Conservation (phyloP, 495 filamentous ascomycete species). For the Xanthoparmelia taractica region DNA sequence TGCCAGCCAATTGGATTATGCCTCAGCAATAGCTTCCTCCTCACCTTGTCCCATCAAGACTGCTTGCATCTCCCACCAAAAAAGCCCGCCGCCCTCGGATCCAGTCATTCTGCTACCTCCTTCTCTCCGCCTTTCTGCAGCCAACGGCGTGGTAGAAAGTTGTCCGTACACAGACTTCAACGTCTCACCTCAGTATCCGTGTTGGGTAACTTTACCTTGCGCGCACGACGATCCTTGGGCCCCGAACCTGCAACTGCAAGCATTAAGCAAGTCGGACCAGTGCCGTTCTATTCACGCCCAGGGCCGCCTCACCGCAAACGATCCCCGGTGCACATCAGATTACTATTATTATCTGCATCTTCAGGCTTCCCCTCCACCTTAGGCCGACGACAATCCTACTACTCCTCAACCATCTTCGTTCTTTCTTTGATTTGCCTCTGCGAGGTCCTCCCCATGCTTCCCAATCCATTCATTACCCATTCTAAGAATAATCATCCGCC, state of each 20-base stretch:
- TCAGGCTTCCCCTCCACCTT: not conserved
- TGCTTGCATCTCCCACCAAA: not conserved
- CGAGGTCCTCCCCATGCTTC: not conserved
- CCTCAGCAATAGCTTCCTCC: slow-evolving; percentile 3
- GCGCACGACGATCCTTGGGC: slow-evolving; percentile 16
- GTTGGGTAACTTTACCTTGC: slow-evolving; percentile 10
- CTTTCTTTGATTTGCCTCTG: not conserved
- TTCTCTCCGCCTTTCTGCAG: not conserved
- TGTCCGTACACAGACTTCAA: not conserved
- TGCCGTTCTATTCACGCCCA: slow-evolving; percentile 10
- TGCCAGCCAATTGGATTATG: slow-evolving; percentile 22
- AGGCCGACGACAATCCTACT: not conserved
- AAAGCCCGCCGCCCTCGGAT: not conserved
- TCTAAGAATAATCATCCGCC: slow-evolving; percentile 6
- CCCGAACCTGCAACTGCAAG: slow-evolving; percentile 3
- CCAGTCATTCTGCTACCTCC: not conserved
- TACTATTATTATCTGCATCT: not conserved
- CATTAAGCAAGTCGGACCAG: slow-evolving; percentile 9
- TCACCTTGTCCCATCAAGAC: not conserved
- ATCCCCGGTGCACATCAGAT: slow-evolving; percentile 11
- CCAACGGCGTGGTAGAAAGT: not conserved
- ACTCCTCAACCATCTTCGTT: not conserved
- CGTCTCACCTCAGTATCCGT: not conserved
- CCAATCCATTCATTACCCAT: slow-evolving; percentile 1
- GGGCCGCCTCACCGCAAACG: slow-evolving; percentile 8